Base-by-base conservation (phyloP, 2,329 filamentous ascomycete species). In the Cladosporium sp. region DNA sequence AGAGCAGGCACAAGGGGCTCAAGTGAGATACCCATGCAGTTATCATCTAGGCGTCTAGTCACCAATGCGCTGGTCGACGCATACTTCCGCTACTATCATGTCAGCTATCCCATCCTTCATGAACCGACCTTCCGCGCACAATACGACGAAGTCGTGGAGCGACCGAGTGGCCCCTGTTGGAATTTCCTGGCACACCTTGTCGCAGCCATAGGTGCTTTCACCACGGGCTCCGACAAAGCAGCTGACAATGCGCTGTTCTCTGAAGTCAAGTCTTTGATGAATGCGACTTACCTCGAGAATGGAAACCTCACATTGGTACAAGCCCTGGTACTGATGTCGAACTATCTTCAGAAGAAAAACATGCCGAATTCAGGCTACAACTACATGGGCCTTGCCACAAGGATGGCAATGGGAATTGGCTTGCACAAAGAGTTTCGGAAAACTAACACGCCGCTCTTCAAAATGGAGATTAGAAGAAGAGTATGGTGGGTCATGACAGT, bases 301-400 rank as follows among this genome's bases (percentile, higher is more conserved):
- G 82, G 82, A 29, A 83, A 82, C 60, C 69, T 84, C 23, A 82
- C 79, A 10, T 74, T 83, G 14, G 81, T 84, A 1, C 82, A 84
- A 69, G 78, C 78, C 0, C 74, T 84, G 31, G 71, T 79, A 12
- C 75, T 84, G 58, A 75, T 83, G 69, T 80, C 80, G 64, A 83
- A 83, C 65, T 83, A 82, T 65, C 75, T 81, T 0, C 82, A 84
- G 68, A 84, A 84, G 70, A 76, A 80, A 33, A 81, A 83, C 70
- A 83, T 82, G 66, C 82, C 82, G 1, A 84, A 84, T 67, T 80
- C 77, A 7, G 82, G 81, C 12, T 84, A 80, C 75, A 83, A 81
- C 58, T 82, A 81, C 67, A 70, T 82, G 8, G 82, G 82, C 2
- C 69, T 83, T n/a, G 81, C 81, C n/a, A 76, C 81, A 26, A 74